phyloP scores from a whole-genome alignment of 192 early-diverging fungal genomes.

The Coemansia sp. region DNA sequence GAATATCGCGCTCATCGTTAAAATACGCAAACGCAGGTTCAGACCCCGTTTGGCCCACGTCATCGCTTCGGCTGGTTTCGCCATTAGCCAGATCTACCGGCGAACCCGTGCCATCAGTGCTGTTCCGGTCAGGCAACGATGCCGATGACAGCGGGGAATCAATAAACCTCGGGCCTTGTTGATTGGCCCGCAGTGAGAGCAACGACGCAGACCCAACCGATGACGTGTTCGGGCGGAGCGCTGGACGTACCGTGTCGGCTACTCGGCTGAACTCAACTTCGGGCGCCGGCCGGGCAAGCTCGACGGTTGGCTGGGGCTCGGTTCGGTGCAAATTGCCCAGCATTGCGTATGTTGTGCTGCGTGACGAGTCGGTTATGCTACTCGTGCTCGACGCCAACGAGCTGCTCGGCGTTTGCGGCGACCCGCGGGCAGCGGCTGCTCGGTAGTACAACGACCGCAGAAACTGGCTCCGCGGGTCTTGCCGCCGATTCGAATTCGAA shows the following conservation, averaged over 20 bases:
- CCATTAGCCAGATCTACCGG: not conserved
- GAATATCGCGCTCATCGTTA: conserved; percentile 34
- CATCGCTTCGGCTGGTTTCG: not conserved
- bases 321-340: conserved; percentile 24
- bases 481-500: conserved; percentile 9
- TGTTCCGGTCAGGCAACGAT: not conserved
- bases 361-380: conserved; percentile 13
- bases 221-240: conserved; percentile 6
- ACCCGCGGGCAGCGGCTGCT: conserved; percentile 12
- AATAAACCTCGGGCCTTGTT: conserved; percentile 10
- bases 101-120: not conserved
- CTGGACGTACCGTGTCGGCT: conserved; percentile 15
- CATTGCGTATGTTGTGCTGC: conserved; percentile 24
- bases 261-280: conserved; percentile 43
- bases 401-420: conserved; percentile 2
- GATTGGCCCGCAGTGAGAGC: conserved; percentile 35
- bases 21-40: conserved; percentile 16
- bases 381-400: conserved; percentile 8
- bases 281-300: conserved; percentile 45
- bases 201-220: conserved; percentile 32
- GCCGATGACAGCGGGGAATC: conserved; percentile 10
- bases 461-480: conserved; percentile 27
- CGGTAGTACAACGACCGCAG: conserved; percentile 41
- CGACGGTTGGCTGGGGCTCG: conserved; percentile 37
- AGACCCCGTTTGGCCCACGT: not conserved